Conservation (phyloP, 1,284 basidiomycete species). For the Gomphus bonarii region DNA sequence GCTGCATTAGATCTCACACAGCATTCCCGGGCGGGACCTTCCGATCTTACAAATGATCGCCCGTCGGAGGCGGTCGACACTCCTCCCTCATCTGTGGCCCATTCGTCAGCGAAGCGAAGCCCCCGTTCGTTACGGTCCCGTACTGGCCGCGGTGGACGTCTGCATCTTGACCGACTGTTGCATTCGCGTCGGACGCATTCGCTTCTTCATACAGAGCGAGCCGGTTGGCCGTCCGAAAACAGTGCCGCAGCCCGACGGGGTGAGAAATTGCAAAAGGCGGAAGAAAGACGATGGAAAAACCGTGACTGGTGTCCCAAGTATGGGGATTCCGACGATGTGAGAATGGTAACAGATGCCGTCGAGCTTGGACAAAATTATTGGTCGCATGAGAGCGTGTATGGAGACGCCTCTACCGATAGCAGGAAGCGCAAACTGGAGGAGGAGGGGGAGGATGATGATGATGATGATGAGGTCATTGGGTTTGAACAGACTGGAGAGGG, state of each 20-base stretch:
- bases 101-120: background rate
- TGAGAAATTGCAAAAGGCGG: background rate
- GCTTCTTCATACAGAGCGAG: slow-evolving; percentile 18
- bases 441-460: no score
- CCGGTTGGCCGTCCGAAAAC: background rate
- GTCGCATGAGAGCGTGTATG: background rate
- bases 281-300: background rate
- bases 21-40: background rate
- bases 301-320: background rate
- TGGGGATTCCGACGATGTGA: background rate
- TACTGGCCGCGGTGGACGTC: slow-evolving; percentile 70
- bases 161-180: slow-evolving; percentile 65
- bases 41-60: background rate
- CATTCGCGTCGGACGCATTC: slow-evolving; percentile 20
- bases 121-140: slow-evolving; percentile 30
- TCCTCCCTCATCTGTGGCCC: background rate
- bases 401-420: background rate
- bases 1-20: background rate
- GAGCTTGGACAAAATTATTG: background rate
- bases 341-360: background rate
- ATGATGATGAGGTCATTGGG: slow-evolving; percentile 1
- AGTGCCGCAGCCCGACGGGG: background rate
- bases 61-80: background rate
- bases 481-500: slow-evolving; percentile 11
- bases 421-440: background rate